Percentiles rank a stretch among this genome's conserved stretches.
phyloP scores from a whole-genome alignment of 495 filamentous ascomycete genomes.

The Aspergillus bertholletiae region DNA sequence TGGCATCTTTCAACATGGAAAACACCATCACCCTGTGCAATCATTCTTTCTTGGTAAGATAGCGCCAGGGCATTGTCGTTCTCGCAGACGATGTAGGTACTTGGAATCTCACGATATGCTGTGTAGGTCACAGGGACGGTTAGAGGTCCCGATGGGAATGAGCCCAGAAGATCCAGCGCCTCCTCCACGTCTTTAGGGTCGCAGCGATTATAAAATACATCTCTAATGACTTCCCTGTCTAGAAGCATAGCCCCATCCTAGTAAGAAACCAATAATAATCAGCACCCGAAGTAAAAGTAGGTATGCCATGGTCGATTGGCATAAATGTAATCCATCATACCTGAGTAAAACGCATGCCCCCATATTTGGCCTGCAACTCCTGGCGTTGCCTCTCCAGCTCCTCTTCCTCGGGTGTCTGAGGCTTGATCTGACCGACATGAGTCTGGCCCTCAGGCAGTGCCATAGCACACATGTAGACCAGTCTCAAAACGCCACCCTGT shows the following conservation, averaged over 20 bases:
- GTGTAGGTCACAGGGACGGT: slow-evolving; percentile 26
- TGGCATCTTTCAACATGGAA: slow-evolving; percentile 26
- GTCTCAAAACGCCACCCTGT: slow-evolving; percentile 32
- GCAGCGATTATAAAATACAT: slow-evolving; percentile 24
- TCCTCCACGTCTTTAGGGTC: slow-evolving; percentile 17
- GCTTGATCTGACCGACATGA: slow-evolving; percentile 19
- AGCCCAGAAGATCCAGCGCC: slow-evolving; percentile 20
- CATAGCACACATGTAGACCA: slow-evolving; percentile 38
- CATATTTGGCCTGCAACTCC: slow-evolving; percentile 12
- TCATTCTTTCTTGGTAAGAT: slow-evolving; percentile 21
- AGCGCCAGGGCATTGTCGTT: slow-evolving; percentile 29
- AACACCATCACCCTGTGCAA: slow-evolving; percentile 20
- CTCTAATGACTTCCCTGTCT: slow-evolving; percentile 8
- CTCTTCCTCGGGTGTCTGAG: slow-evolving; percentile 20
- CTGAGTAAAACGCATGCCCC: slow-evolving; percentile 16
- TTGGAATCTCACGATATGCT: slow-evolving; percentile 24
- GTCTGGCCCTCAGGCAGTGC: slow-evolving; percentile 23
- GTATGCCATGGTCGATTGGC: neutral
- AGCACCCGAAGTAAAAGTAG: neutral
- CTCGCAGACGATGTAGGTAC: slow-evolving; percentile 33
- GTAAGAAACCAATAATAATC: neutral
- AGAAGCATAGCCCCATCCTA: slow-evolving; percentile 28
- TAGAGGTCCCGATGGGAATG: slow-evolving; percentile 22
- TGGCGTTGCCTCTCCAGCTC: slow-evolving; percentile 20
- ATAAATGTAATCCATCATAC: slow-evolving; percentile 4